These are phyloP conservation scores for Geranium brycei DNA, from an alignment of 345 rosid species.

Conservation along the genomic window DNA sequence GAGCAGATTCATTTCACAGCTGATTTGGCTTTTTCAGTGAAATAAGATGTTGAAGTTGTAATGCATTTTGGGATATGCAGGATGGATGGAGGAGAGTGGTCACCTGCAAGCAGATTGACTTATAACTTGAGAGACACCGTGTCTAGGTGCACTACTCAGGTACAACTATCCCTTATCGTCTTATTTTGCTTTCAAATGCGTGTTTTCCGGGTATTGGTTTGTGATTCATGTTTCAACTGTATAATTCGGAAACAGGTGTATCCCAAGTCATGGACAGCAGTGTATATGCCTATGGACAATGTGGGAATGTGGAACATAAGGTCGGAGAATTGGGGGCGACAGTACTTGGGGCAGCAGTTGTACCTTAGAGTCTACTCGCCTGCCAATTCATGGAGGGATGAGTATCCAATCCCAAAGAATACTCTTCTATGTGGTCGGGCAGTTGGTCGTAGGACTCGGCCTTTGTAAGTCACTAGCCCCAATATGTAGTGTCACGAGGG, in stretches of 20 bases:
- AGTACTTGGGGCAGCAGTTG: constrained; percentile 61
- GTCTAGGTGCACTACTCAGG: constrained; percentile 63
- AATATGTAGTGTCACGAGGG: constrained; percentile 7
- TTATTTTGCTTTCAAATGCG: neutral
- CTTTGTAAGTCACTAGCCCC: constrained; percentile 2
- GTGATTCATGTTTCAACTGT: neutral
- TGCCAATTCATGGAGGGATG: constrained; percentile 55
- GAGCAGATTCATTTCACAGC: constrained; percentile 4
- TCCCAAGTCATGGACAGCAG: constrained; percentile 62
- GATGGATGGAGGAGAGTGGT: constrained; percentile 69
- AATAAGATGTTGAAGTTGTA: neutral
- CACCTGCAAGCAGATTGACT: constrained; percentile 34
- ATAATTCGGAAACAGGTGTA: constrained; percentile 32
- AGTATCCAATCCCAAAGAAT: constrained; percentile 50
- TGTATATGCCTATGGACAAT: constrained; percentile 56
- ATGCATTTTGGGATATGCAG: constrained; percentile 17
- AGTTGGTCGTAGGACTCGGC: constrained; percentile 17
- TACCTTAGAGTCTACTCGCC: constrained; percentile 44
- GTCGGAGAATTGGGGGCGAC: constrained; percentile 59
- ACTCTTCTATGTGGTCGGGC: constrained; percentile 53
- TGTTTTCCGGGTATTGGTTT: neutral
- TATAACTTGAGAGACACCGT: constrained; percentile 55
- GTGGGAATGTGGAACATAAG: constrained; percentile 77
- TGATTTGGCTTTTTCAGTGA: neutral
- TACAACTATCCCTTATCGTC: constrained; percentile 7